Evolutionary conservation across 2,329 filamentous ascomycete genomes (phyloP).

Genomic region (Parafenestella ontariensis): DNA sequence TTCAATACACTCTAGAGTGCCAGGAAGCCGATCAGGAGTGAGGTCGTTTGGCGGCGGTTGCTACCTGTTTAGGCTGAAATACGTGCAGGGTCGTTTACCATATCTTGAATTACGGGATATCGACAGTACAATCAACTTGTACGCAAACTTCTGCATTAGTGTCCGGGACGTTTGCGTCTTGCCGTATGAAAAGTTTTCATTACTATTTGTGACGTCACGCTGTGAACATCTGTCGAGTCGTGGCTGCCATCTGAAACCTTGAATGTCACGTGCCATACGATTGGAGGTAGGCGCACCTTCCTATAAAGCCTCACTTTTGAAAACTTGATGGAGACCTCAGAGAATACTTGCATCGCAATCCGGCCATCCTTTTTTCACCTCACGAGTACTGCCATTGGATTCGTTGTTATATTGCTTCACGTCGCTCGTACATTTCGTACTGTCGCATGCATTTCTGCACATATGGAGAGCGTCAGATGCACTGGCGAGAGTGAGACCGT

Average conservation of each 20-base stretch:
- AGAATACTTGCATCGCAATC: background rate
- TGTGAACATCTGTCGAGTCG: background rate
- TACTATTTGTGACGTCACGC: background rate
- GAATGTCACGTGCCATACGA: background rate
- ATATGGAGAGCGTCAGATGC: background rate
- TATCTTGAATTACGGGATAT: background rate
- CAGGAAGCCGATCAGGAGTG: background rate
- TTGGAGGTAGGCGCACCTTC: background rate
- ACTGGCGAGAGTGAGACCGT: background rate
- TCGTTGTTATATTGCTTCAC: background rate
- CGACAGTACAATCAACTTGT: background rate
- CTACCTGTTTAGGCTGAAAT: constrained; percentile 1
- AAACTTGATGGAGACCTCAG: background rate
- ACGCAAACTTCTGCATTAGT: background rate
- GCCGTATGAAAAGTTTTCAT: background rate
- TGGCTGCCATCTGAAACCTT: background rate
- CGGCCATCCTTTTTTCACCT: background rate
- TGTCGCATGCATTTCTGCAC: background rate
- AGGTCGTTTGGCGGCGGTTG: background rate
- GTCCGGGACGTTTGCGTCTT: background rate
- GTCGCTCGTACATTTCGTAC: background rate
- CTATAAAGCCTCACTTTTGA: background rate
- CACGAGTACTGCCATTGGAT: background rate
- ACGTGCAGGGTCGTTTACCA: background rate
- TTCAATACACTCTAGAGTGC: background rate